Evolutionary conservation across 768 basidiomycete genomes (phyloP), one percentile per base, ranked within the genome.

Genomic region (Trametes coccinea): DNA sequence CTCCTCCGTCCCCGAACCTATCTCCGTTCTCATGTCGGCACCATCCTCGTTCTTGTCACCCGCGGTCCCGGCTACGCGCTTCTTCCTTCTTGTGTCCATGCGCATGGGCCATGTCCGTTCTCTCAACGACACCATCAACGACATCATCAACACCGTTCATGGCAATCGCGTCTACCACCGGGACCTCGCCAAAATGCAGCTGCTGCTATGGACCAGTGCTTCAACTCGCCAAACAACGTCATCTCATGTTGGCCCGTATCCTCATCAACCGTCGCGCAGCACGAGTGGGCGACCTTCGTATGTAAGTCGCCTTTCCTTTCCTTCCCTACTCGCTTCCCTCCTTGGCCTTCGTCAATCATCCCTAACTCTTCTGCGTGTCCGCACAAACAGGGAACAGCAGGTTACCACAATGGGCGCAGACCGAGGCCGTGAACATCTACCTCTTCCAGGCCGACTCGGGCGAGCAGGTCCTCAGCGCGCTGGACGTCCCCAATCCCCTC

Each of bases 391-490:
- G 90, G 90, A 93, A 93, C 69, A 87, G 85, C 62, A 79, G 80
- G 59, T 79, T 85, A 39, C 90, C 91, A 6, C 79, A 86, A 61
- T 78, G 89, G 53, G 81, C 80, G 40, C 88, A 88, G 74, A 78
- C 72, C 34, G 82, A 86, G 65, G 65, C 71, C 17, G 90, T 94
- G 70, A 81, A 94, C 73, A 77, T 94, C 64, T 93, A 83, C 76
- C 87, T 95, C 54, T 88, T 84, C 73, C 85, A 86, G 60, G 92
- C 82, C 30, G 90, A 92, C 69, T 85, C 88, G 5, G 78, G 79
- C 45, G 30, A 76, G 39, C 75, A 79, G 63, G 76, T 90, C 17
- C 73, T 80, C 27, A 76, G 76, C 59, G 81, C 75, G 54, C 69
- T 29, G 5, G 77, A 84, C 61, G 62, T 75, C 39, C 4, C 67